Conservation (phyloP, 2,329 filamentous ascomycete species). For the Lachnellula suecica region DNA sequence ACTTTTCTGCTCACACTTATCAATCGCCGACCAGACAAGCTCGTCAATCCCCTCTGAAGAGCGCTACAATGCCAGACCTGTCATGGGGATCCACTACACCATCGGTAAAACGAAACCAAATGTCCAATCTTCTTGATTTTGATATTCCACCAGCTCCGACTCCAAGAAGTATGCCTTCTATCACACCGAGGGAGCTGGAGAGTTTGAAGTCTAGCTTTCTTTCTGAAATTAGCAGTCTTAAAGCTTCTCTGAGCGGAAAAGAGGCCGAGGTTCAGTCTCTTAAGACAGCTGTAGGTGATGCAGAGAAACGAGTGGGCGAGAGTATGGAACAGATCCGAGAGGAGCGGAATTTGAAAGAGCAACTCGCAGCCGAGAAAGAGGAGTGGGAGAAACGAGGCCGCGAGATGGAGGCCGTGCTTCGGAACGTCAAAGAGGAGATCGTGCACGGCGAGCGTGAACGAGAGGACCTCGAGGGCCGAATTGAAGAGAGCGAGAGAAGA, state of each 20-base stretch:
- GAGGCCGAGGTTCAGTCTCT: slow-evolving; percentile 88
- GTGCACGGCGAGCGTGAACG: slow-evolving; percentile 75
- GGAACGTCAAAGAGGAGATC: slow-evolving; percentile 80
- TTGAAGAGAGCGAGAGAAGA: slow-evolving; percentile 75
- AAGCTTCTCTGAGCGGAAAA: slow-evolving; percentile 86
- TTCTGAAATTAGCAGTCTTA: slow-evolving; percentile 92
- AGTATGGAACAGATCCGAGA: slow-evolving; percentile 82
- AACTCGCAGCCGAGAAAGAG: slow-evolving; percentile 71
- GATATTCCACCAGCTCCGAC: slow-evolving; percentile 94
- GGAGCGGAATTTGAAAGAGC: slow-evolving; percentile 67
- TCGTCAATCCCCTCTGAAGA: slow-evolving; percentile 45
- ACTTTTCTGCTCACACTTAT: slow-evolving; percentile 42
- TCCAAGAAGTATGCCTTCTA: slow-evolving; percentile 83
- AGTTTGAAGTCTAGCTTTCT: slow-evolving; percentile 87
- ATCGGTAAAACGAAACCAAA: slow-evolving; percentile 33
- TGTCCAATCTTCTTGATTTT: slow-evolving; percentile 78
- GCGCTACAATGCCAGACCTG: slow-evolving; percentile 22
- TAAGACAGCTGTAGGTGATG: slow-evolving; percentile 84
- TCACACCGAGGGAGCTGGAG: slow-evolving; percentile 90
- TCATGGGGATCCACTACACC: slow-evolving; percentile 27
- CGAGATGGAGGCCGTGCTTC: slow-evolving; percentile 81
- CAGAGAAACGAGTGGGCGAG: slow-evolving; percentile 87
- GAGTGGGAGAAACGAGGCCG: slow-evolving; percentile 82
- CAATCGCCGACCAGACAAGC: slow-evolving; percentile 50
- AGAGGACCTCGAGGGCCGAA: slow-evolving; percentile 72